Evolutionary conservation across 148 eudicot genomes (phyloP).

Genomic region (Rhododendron mucronatum): DNA sequence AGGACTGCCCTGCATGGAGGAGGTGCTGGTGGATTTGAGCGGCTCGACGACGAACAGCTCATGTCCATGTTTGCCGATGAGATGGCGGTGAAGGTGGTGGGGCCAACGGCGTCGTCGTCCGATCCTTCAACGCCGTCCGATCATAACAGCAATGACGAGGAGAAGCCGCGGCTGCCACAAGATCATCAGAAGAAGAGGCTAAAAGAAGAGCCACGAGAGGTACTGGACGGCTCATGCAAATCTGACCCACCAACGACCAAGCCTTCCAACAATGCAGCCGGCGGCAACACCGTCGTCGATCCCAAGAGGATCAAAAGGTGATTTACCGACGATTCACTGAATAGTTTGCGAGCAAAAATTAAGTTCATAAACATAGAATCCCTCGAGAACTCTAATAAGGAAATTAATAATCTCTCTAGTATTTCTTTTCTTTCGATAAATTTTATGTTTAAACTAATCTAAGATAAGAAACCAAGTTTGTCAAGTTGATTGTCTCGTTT

Average conservation of each 20-base stretch:
- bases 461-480: not conserved
- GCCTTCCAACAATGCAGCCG: slow-evolving; percentile 9
- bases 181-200: slow-evolving; percentile 4
- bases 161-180: not conserved
- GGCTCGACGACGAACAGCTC: slow-evolving; percentile 74
- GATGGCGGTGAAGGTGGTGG: slow-evolving; percentile 15
- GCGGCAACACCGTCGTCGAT: slow-evolving; percentile 38
- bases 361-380: not conserved
- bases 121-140: slow-evolving; percentile 37
- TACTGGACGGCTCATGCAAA: slow-evolving; percentile 45
- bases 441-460: no score
- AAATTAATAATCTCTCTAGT: not conserved
- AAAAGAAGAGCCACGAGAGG: slow-evolving; percentile 71
- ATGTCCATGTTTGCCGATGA: slow-evolving; percentile 79
- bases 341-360: not conserved
- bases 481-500: no score
- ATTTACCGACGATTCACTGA: not conserved
- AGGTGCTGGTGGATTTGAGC: slow-evolving; percentile 41
- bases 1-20: slow-evolving; percentile 3
- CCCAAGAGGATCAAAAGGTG: slow-evolving; percentile 95
- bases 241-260: slow-evolving; percentile 5
- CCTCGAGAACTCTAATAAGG: not conserved
- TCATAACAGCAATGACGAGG: slow-evolving; percentile 31
- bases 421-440: no score
- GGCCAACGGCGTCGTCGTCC: no score